Conservation (phyloP, 345 rosid genomes). For the Cardamine occulta region DNA sequence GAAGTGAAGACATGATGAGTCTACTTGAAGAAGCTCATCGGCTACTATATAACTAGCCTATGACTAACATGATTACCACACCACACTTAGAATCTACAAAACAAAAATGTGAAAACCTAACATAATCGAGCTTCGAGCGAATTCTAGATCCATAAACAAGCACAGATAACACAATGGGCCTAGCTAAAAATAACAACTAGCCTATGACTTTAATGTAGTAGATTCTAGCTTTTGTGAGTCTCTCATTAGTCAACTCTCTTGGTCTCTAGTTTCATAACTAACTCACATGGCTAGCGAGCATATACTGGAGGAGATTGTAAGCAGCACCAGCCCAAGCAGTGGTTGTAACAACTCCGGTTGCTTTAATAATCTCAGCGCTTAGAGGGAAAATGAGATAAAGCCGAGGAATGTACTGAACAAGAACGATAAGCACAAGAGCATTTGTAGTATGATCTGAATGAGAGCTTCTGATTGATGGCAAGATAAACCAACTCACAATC, state of each 20-base stretch:
- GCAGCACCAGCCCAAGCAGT: conserved; percentile 99
- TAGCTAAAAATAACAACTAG: neutral
- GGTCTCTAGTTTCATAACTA: neutral
- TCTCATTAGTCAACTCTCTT: neutral
- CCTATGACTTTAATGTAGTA: conserved; percentile 1
- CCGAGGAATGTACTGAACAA: conserved; percentile 78
- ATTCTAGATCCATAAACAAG: neutral
- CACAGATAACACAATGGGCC: neutral
- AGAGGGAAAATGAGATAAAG: conserved; percentile 76
- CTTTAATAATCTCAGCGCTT: conserved; percentile 67
- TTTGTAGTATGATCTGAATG: conserved; percentile 71
- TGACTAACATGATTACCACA: neutral
- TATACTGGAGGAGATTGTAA: conserved; percentile 77
- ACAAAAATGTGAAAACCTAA: neutral
- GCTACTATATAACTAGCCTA: neutral
- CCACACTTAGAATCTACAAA: too few relatives aligned
- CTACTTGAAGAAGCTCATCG: neutral
- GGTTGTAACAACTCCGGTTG: conserved; percentile 79
- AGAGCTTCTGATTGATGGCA: conserved; percentile 67
- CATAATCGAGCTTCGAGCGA: neutral
- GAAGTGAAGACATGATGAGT: neutral
- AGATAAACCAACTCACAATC: conserved; percentile 85
- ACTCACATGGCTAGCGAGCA: conserved; percentile 93
- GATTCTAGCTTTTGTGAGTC: neutral
- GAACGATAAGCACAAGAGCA: conserved; percentile 75